Conservation (phyloP, 306 rosid species). For the Mimosa pudica region DNA sequence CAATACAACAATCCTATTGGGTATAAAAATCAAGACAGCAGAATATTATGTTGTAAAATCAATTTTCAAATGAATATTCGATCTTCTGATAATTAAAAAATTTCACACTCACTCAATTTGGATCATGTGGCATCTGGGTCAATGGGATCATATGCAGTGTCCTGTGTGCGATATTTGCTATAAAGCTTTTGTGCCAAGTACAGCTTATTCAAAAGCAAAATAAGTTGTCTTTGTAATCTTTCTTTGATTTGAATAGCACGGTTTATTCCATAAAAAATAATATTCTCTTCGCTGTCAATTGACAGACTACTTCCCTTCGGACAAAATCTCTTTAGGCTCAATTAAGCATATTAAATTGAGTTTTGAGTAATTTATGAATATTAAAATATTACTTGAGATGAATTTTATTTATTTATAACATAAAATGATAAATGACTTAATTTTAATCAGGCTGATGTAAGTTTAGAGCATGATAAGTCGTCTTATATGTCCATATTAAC, state of each 20-base stretch:
- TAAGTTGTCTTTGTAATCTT: neutral
- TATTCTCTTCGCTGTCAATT: too few relatives aligned
- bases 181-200: neutral
- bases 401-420: too few relatives aligned
- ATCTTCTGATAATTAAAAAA: neutral
- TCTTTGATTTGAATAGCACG: neutral
- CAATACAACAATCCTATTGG: neutral
- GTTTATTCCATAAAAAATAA: neutral
- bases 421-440: neutral
- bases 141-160: neutral
- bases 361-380: too few relatives aligned
- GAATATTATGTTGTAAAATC: neutral
- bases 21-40: neutral
- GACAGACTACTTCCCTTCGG: neutral
- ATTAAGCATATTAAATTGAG: too few relatives aligned
- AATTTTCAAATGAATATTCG: constrained; percentile 7
- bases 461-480: neutral
- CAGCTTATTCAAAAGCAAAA: neutral
- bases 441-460: neutral
- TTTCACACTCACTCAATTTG: neutral
- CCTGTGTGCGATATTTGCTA: neutral
- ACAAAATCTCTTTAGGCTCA: neutral
- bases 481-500: neutral
- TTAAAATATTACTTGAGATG: too few relatives aligned
- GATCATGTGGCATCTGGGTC: neutral